phyloP scores from a whole-genome alignment of 768 basidiomycete species.

The Amanita pseudoporphyria region DNA sequence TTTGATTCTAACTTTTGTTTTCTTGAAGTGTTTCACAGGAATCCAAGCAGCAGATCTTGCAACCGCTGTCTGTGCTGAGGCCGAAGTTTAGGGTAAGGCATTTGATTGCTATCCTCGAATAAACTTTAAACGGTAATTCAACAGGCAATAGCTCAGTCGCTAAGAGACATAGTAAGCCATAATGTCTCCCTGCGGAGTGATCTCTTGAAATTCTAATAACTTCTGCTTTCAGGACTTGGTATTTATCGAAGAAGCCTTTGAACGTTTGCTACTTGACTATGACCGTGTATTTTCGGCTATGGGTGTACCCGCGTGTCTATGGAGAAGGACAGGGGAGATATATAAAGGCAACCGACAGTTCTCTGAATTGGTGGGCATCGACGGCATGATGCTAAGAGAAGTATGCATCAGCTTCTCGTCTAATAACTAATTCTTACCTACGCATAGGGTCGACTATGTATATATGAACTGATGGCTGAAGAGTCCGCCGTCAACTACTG shows the following conservation, averaged over 20 bases:
- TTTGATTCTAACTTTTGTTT: conserved; percentile 6
- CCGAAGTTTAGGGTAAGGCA: conserved; percentile 71
- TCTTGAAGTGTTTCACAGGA: conserved; percentile 69
- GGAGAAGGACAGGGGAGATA: conserved; percentile 96
- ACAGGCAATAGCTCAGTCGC: conserved; percentile 73
- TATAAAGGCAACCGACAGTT: conserved; percentile 98
- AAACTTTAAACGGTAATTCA: conserved; percentile 4
- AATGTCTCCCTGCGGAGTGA: background rate
- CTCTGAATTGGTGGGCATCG: conserved; percentile 80
- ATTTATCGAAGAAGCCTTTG: conserved; percentile 97
- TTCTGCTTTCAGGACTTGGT: conserved; percentile 62
- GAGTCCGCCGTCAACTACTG: conserved; percentile 95
- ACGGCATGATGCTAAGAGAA: conserved; percentile 83
- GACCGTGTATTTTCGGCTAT: conserved; percentile 92
- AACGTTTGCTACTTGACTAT: conserved; percentile 89
- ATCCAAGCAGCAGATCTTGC: conserved; percentile 85
- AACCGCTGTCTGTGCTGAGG: conserved; percentile 75
- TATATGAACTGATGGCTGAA: conserved; percentile 98
- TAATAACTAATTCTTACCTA: background rate
- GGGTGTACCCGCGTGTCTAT: conserved; percentile 94
- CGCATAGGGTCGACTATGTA: conserved; percentile 75
- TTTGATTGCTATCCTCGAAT: conserved; percentile 1
- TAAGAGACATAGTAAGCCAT: conserved; percentile 62
- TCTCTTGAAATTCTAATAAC: background rate
- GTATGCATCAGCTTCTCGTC: conserved; percentile 24